These are phyloP conservation scores for Cardiospermum halicacabum DNA, from an alignment of 345 rosid genomes.

Conservation along the genomic window DNA sequence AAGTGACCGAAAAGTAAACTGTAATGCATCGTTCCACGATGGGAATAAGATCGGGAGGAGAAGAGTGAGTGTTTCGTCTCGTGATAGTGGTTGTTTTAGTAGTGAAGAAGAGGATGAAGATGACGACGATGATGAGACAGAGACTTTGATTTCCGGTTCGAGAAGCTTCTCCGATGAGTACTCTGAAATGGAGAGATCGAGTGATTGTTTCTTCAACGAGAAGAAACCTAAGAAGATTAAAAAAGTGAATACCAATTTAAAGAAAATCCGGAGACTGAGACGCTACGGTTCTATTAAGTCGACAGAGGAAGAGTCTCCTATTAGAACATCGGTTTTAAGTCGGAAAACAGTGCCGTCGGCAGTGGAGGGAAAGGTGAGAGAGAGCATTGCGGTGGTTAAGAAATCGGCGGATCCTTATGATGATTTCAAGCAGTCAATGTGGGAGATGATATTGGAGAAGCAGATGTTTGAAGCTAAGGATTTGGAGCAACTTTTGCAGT, in stretches of 20 bases:
- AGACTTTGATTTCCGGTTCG: constrained; percentile 19
- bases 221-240: neutral
- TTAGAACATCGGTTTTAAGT: constrained; percentile 10
- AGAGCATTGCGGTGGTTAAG: constrained; percentile 55
- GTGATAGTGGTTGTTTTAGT: constrained; percentile 15
- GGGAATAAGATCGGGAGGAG: neutral
- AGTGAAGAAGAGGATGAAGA: constrained; percentile 6
- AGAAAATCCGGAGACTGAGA: constrained; percentile 9
- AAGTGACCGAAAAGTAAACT: neutral
- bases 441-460: constrained; percentile 59
- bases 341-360: constrained; percentile 12
- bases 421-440: constrained; percentile 59
- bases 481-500: constrained; percentile 47
- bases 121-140: constrained; percentile 14
- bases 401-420: constrained; percentile 47
- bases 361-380: constrained; percentile 29
- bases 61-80: neutral
- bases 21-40: constrained; percentile 1
- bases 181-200: neutral
- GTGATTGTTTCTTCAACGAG: neutral
- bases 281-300: constrained; percentile 19
- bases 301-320: constrained; percentile 10
- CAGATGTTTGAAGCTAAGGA: constrained; percentile 39
- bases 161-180: constrained; percentile 29
- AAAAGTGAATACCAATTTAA: constrained; percentile 3